A percentile compares a stretch with the other conserved stretches of the same genome.
Conservation (phyloP, 441 rosid genomes). For the Erysimum cheiri region DNA sequence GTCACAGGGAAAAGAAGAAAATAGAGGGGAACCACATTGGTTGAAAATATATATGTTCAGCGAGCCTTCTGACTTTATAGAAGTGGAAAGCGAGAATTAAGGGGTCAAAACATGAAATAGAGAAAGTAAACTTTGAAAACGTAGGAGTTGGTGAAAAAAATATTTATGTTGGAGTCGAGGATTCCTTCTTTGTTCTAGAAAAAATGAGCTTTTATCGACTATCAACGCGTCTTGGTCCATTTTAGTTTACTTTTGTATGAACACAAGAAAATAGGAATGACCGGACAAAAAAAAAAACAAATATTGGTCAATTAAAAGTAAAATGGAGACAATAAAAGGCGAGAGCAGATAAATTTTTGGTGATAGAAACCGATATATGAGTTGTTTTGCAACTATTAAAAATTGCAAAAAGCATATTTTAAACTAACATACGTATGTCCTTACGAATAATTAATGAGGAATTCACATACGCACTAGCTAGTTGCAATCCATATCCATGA, state of each 20-base stretch:
- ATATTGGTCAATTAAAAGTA: conserved; percentile 33
- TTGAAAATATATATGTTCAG: not conserved
- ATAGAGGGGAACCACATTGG: too few relatives aligned
- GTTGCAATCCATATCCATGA: conserved; percentile 23
- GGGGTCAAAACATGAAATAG: not conserved
- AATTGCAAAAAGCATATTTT: not conserved
- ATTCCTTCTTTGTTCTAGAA: conserved; percentile 31
- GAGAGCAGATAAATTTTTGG: conserved; percentile 2
- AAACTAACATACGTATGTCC: not conserved
- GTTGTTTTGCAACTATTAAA: not conserved
- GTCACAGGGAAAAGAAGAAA: too few relatives aligned
- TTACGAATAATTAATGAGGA: not conserved
- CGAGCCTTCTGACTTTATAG: not conserved
- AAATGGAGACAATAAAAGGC: not conserved
- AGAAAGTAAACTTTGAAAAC: conserved; percentile 17
- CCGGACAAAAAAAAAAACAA: not conserved
- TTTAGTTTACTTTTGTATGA: conserved; percentile 31
- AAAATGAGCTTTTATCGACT: conserved; percentile 18
- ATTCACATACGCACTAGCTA: conserved; percentile 3
- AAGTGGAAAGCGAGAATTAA: not conserved
- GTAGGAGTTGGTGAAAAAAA: conserved; percentile 26
- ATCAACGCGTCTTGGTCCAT: conserved; percentile 33
- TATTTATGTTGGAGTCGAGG: not conserved
- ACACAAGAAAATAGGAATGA: conserved; percentile 24
- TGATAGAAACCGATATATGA: not conserved